Evolutionary conservation across 179 eudicot genomes (phyloP).

Genomic region (Beta macrorhiza): DNA sequence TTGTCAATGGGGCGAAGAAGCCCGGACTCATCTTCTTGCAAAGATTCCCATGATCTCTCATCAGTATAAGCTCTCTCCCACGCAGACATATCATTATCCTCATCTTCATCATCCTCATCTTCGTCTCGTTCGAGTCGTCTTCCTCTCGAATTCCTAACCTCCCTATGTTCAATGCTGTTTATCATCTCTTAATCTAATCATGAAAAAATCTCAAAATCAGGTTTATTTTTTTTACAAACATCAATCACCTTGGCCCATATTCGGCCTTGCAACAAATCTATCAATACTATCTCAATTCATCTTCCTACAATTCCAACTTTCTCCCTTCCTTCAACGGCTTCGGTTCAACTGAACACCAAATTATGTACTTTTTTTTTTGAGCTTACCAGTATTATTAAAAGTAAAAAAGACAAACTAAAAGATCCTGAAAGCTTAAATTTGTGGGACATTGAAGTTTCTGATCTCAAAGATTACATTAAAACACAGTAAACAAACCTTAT

Average conservation of each 20-base stretch:
- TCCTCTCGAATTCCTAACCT: conserved; percentile 49
- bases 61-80: conserved; percentile 90
- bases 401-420: too few relatives aligned
- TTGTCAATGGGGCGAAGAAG: conserved; percentile 76
- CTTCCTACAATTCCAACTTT: too few relatives aligned
- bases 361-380: too few relatives aligned
- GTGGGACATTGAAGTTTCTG: too few relatives aligned
- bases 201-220: conserved; percentile 3
- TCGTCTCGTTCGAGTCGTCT: conserved; percentile 47
- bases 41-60: conserved; percentile 85
- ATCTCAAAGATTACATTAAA: too few relatives aligned
- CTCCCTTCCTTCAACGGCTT: too few relatives aligned
- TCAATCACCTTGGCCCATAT: not conserved
- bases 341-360: too few relatives aligned
- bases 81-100: conserved; percentile 56
- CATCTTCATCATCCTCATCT: conserved; percentile 68
- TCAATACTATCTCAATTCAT: too few relatives aligned
- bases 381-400: too few relatives aligned
- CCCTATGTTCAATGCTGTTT: conserved; percentile 42
- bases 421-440: too few relatives aligned
- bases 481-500: too few relatives aligned
- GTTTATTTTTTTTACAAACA: not conserved
- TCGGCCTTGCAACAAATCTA: too few relatives aligned
- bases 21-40: conserved; percentile 93
- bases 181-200: conserved; percentile 25